phyloP scores from a whole-genome alignment of 2,329 filamentous ascomycete species.

The Aspergillus carbonarius region DNA sequence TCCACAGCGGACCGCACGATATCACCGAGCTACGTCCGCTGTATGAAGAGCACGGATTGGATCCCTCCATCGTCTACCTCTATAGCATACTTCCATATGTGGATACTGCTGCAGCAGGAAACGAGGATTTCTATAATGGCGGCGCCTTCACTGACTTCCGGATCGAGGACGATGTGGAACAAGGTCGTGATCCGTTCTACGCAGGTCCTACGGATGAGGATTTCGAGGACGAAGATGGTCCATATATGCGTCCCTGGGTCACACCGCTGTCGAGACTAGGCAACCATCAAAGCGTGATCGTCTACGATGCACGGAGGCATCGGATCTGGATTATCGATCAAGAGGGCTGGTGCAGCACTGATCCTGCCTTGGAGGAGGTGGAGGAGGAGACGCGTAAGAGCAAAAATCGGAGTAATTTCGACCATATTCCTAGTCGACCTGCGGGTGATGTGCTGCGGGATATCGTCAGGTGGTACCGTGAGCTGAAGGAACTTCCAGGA shows the following conservation, averaged over 20 bases:
- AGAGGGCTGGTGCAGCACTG: slow-evolving; percentile 5
- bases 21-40: slow-evolving; percentile 15
- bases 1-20: slow-evolving; percentile 10
- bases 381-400: background rate
- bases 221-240: slow-evolving; percentile 17
- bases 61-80: slow-evolving; percentile 11
- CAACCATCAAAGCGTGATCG: slow-evolving; percentile 24
- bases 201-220: background rate
- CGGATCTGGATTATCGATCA: slow-evolving; percentile 23
- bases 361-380: slow-evolving; percentile 1
- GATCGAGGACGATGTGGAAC: background rate
- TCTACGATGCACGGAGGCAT: slow-evolving; percentile 30
- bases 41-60: background rate
- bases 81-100: slow-evolving; percentile 21
- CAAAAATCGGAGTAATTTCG: slow-evolving; percentile 16
- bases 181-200: slow-evolving; percentile 8
- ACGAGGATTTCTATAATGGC: slow-evolving; percentile 1
- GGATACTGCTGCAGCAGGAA: background rate
- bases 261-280: slow-evolving; percentile 27
- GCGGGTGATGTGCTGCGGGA: slow-evolving; percentile 19
- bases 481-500: slow-evolving; percentile 15
- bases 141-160: slow-evolving; percentile 6
- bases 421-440: slow-evolving; percentile 12
- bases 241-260: slow-evolving; percentile 31
- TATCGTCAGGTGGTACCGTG: slow-evolving; percentile 15